Base-by-base conservation (phyloP, 106 monocot genomes). In the Dendrobium officinale region DNA sequence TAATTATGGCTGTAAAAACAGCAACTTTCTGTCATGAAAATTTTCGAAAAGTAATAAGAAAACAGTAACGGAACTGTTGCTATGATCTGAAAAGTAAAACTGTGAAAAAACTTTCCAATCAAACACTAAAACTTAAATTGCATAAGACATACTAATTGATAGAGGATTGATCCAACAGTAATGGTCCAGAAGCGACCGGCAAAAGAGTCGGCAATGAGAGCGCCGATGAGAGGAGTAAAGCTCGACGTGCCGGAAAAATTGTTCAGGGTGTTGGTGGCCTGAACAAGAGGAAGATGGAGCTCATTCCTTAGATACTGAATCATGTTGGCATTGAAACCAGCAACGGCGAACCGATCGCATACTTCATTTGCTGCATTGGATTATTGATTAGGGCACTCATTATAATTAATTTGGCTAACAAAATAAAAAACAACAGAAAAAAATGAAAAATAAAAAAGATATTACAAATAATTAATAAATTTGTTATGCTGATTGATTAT, bases 171-270 rank as follows among this genome's bases (percentile, higher is more conserved):
- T 15, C 84, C 82, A 4, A 84, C 20, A 5, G 80, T 80, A 2
- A 89, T 89, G 77, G 86, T 86, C 86, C 84, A 89, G 78, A 86
- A 86, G 33, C 86, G 77, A 58, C 86, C 86, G 27, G 80, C 80
- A 45, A 84, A 84, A 18, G 86, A 84, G 82, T 89, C 86, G 43
- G 89, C 86, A 17, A 82, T 73, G 2, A 86, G 73, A 9, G 86
- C 86, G 5, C 86, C 89, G 41, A 89, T n/a, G 19, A 86, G 86
- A 4, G 86, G 81, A 8, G 78, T 77, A 2, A 82, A 56, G 77
- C 81, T 82, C 1, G 84, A 44, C 1, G 84, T 84, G 42, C 89
- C 89, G 9, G 67, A 40, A 22, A 86, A 82, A 75, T 78, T 84
- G 55, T 70, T 89, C 73, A 89, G 73, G 24, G 84, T 86, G 86